phyloP scores from a whole-genome alignment of 2,329 filamentous ascomycete genomes.

The Fusarium heterosporum region DNA sequence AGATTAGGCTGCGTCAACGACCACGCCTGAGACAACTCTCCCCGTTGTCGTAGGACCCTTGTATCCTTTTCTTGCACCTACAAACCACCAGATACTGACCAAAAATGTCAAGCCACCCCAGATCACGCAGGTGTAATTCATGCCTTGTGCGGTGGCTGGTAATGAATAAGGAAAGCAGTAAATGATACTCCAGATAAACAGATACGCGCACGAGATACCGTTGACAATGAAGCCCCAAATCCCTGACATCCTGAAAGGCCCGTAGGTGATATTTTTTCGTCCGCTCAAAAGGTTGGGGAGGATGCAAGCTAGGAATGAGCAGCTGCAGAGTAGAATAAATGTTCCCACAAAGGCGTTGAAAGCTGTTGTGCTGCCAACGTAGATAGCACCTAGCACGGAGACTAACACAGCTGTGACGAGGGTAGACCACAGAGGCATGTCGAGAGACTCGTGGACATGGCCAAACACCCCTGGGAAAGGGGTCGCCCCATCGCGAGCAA shows the following conservation, averaged over 20 bases:
- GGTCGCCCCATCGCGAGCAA: constrained; percentile 56
- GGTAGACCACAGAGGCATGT: constrained; percentile 60
- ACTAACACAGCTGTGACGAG: constrained; percentile 57
- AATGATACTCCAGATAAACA: constrained; percentile 70
- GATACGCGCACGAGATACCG: constrained; percentile 65
- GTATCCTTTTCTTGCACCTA: constrained; percentile 46
- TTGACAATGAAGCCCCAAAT: constrained; percentile 63
- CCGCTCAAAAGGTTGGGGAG: constrained; percentile 65
- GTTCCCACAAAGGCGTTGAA: constrained; percentile 74
- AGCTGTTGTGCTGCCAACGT: constrained; percentile 73
- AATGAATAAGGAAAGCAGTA: constrained; percentile 69
- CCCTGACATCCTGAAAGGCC: constrained; percentile 68
- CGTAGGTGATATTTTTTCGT: constrained; percentile 56
- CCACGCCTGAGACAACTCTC: constrained; percentile 36
- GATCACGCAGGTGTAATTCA: constrained; percentile 65
- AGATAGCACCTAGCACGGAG: constrained; percentile 71
- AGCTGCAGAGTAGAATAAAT: constrained; percentile 54
- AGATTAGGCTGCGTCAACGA: constrained; percentile 34
- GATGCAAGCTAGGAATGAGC: constrained; percentile 70
- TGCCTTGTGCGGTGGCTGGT: constrained; percentile 59
- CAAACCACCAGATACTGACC: constrained; percentile 57
- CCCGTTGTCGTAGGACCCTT: constrained; percentile 42
- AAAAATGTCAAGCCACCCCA: constrained; percentile 57
- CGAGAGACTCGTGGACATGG: constrained; percentile 46
- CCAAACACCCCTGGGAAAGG: constrained; percentile 50